These are phyloP conservation scores for Claviceps arundinis DNA, from an alignment of 2,329 filamentous ascomycete species.

Conservation along the genomic window DNA sequence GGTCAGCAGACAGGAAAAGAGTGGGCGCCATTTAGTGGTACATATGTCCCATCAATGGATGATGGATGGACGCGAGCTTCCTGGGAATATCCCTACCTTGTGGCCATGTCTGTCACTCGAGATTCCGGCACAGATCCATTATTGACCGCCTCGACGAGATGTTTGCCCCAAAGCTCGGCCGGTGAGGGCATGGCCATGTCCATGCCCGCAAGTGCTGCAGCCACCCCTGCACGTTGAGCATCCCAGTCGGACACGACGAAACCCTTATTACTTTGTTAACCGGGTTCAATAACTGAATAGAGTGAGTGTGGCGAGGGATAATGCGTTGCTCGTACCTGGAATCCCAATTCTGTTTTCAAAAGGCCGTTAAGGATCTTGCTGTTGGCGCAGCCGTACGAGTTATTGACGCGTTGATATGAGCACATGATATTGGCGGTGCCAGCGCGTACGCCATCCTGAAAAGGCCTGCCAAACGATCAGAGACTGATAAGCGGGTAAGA, in stretches of 20 bases:
- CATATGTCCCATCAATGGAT: no score
- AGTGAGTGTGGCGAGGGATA: no score
- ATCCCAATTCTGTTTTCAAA: slow-evolving; percentile 48
- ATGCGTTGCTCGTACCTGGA: slow-evolving; percentile 20
- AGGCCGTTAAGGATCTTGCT: slow-evolving; percentile 53
- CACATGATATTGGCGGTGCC: slow-evolving; percentile 46
- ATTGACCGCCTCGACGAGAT: slow-evolving; percentile 43
- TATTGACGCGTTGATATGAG: slow-evolving; percentile 60
- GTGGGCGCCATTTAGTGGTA: no score
- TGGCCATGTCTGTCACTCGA: slow-evolving; percentile 50
- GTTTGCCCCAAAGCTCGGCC: slow-evolving; percentile 30
- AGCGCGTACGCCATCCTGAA: slow-evolving; percentile 52
- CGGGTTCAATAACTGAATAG: neutral
- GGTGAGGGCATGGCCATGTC: slow-evolving; percentile 56
- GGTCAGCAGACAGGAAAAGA: neutral
- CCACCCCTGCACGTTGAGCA: slow-evolving; percentile 52
- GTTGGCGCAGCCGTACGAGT: slow-evolving; percentile 59
- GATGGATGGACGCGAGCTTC: no score
- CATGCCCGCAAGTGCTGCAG: slow-evolving; percentile 49
- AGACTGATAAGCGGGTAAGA: neutral
- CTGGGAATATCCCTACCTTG: slow-evolving; percentile 15
- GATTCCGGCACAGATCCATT: slow-evolving; percentile 44
- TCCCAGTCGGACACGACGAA: slow-evolving; percentile 57
- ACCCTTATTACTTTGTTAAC: slow-evolving; percentile 27
- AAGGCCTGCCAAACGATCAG: slow-evolving; percentile 38